phyloP scores from a whole-genome alignment of 2,329 filamentous ascomycete species.

The Neofusicoccum sp. region DNA sequence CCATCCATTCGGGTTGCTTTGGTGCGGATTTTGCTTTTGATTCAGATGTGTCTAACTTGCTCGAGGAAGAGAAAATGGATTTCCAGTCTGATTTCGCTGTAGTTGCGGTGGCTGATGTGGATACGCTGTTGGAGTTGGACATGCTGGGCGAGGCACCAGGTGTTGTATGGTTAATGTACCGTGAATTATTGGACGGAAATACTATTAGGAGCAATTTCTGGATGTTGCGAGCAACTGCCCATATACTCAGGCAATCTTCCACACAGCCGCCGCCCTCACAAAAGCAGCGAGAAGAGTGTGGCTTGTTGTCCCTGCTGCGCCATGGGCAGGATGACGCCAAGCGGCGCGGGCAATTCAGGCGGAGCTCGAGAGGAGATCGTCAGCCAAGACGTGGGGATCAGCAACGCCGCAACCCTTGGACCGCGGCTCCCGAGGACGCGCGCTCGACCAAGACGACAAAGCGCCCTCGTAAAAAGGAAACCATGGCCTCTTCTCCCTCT shows the following conservation, averaged over 20 bases:
- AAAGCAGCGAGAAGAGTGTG: neutral
- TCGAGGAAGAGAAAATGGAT: neutral
- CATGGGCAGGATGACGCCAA: neutral
- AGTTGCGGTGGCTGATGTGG: neutral
- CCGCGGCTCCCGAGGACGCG: no score
- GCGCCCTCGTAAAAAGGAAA: neutral
- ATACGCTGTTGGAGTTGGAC: neutral
- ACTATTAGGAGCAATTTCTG: neutral
- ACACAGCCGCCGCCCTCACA: neutral
- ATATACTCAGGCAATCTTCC: neutral
- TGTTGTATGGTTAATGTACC: no score
- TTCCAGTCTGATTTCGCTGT: neutral
- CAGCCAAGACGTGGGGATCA: neutral
- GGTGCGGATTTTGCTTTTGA: neutral
- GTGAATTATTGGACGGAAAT: no score
- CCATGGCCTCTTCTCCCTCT: neutral
- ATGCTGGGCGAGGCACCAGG: no score
- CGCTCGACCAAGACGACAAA: neutral
- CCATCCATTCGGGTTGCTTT: constrained; percentile 3
- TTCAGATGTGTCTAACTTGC: neutral
- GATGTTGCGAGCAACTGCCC: no score
- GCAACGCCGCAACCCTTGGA: neutral
- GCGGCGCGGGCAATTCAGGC: neutral
- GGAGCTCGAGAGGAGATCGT: no score
- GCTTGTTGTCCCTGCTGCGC: neutral